These are phyloP conservation scores for Neopestalotiopsis sp. DNA, from an alignment of 2,329 filamentous ascomycete species.

Conservation along the genomic window DNA sequence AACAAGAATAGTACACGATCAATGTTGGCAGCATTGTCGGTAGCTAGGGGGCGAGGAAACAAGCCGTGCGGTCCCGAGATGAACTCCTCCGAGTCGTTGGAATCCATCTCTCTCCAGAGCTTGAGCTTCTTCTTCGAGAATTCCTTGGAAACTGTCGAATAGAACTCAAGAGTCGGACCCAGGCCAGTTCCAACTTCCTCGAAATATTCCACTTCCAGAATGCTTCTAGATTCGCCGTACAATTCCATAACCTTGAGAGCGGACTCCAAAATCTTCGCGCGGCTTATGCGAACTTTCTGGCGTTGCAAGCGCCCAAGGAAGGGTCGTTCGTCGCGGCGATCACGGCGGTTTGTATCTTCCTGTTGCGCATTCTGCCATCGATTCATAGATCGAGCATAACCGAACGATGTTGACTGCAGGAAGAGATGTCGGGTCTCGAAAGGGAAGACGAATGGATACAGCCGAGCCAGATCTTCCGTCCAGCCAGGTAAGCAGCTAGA, in stretches of 20 bases:
- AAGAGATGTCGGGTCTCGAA: constrained; percentile 98
- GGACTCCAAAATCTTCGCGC: constrained; percentile 93
- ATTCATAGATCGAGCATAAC: constrained; percentile 95
- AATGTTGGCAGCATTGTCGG: constrained; percentile 82
- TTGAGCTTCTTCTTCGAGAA: constrained; percentile 97
- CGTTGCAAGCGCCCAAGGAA: constrained; percentile 91
- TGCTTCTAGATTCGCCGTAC: constrained; percentile 94
- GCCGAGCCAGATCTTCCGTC: constrained; percentile 91
- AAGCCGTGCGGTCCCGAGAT: constrained; percentile 84
- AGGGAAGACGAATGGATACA: constrained; percentile 96
- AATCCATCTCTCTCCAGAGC: constrained; percentile 93
- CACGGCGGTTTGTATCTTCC: constrained; percentile 79
- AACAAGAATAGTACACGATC: constrained; percentile 88
- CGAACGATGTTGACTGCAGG: constrained; percentile 96
- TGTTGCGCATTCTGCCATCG: constrained; percentile 94
- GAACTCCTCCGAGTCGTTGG: constrained; percentile 74
- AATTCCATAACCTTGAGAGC: constrained; percentile 99
- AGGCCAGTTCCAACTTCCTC: constrained; percentile 97
- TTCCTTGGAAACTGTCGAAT: constrained; percentile 95
- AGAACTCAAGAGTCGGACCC: constrained; percentile 95
- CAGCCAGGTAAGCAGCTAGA: constrained; percentile 95
- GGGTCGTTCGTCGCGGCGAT: constrained; percentile 87
- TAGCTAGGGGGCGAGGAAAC: constrained; percentile 89
- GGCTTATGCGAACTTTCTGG: constrained; percentile 97
- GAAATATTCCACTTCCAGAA: constrained; percentile 97